These are phyloP conservation scores for Erysimum cheiri DNA, from an alignment of 441 rosid species.

Conservation along the genomic window DNA sequence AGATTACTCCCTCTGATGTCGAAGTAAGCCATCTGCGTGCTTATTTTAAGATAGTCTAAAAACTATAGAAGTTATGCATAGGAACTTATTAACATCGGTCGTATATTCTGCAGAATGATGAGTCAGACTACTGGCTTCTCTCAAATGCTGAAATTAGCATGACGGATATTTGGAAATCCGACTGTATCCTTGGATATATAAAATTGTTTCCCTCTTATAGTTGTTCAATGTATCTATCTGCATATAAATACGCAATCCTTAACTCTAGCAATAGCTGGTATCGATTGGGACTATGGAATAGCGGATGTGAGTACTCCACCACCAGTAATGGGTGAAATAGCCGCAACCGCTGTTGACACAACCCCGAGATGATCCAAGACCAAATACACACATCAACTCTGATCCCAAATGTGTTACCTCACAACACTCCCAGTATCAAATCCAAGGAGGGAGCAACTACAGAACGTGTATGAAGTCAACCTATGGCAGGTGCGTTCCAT, in stretches of 20 bases:
- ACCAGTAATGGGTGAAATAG: slow-evolving; percentile 48
- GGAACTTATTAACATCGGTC: slow-evolving; percentile 5
- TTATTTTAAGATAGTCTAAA: neutral
- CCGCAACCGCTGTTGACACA: slow-evolving; percentile 47
- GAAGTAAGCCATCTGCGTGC: slow-evolving; percentile 64
- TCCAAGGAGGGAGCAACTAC: slow-evolving; percentile 30
- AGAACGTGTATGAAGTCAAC: slow-evolving; percentile 31
- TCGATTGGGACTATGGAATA: slow-evolving; percentile 77
- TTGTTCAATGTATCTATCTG: neutral
- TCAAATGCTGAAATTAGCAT: slow-evolving; percentile 85
- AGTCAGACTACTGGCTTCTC: slow-evolving; percentile 84
- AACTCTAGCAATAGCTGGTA: slow-evolving; percentile 55
- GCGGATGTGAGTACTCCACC: slow-evolving; percentile 60
- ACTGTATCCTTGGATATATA: slow-evolving; percentile 68
- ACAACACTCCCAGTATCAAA: slow-evolving; percentile 22
- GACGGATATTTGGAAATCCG: slow-evolving; percentile 91
- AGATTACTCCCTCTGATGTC: slow-evolving; percentile 75
- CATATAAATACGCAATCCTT: slow-evolving; percentile 49
- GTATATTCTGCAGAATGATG: slow-evolving; percentile 66
- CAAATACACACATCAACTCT: slow-evolving; percentile 21
- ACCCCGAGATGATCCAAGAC: slow-evolving; percentile 45
- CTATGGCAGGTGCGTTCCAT: slow-evolving; percentile 40
- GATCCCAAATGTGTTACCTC: slow-evolving; percentile 18
- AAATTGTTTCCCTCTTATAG: slow-evolving; percentile 8
- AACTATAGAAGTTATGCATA: slow-evolving; percentile 1